These are phyloP conservation scores for Ilyonectria destructans DNA, from an alignment of 2,329 filamentous ascomycete species.

Conservation along the genomic window DNA sequence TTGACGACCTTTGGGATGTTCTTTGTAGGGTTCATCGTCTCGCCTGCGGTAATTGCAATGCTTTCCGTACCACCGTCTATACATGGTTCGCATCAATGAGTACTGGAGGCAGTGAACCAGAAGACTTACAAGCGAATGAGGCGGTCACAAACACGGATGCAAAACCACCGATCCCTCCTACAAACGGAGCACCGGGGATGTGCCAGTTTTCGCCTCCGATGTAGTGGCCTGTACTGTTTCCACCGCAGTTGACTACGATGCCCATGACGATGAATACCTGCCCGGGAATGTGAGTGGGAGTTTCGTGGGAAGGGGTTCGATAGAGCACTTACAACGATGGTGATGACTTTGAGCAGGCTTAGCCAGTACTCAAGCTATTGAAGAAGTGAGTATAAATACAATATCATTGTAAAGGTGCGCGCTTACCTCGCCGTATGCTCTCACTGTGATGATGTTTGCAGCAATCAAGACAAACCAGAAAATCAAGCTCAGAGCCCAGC, in stretches of 20 bases:
- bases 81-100: background rate
- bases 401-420: background rate
- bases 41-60: conserved; percentile 77
- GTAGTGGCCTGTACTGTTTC: conserved; percentile 67
- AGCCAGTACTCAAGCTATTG: conserved; percentile 70
- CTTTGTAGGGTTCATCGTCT: conserved; percentile 74
- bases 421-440: conserved; percentile 55
- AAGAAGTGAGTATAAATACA: conserved; percentile 45
- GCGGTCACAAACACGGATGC: conserved; percentile 71
- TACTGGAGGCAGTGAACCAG: background rate
- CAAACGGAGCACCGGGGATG: conserved; percentile 74
- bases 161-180: conserved; percentile 76
- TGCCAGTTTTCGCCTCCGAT: conserved; percentile 74
- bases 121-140: conserved; percentile 71
- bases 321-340: conserved; percentile 62
- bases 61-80: conserved; percentile 71
- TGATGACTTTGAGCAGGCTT: conserved; percentile 68
- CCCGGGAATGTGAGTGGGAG: background rate
- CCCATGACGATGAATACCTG: conserved; percentile 74
- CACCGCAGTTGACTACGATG: conserved; percentile 69
- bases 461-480: conserved; percentile 71
- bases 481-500: conserved; percentile 75
- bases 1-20: conserved; percentile 76
- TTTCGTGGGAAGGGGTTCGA: background rate
- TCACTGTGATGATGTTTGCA: conserved; percentile 55